A percentile compares a stretch with the other conserved stretches of the same genome.
Conservation (phyloP, 768 basidiomycete genomes). For the Mrakia gelida region DNA sequence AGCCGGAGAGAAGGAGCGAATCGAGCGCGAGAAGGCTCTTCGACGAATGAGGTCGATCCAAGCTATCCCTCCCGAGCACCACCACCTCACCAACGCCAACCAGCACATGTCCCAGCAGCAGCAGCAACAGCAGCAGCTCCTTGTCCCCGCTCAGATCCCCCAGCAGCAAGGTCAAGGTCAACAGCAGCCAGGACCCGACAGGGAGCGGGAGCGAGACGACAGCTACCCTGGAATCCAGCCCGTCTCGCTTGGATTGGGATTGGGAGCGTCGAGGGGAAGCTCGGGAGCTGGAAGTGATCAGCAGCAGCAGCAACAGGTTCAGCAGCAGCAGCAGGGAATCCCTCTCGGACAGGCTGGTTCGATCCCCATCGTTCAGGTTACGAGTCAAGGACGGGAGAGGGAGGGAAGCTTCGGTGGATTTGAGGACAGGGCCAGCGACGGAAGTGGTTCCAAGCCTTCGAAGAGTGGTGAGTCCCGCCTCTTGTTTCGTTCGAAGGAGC, state of each 20-base stretch:
- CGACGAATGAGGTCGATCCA: constrained; percentile 98
- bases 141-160: constrained; percentile 21
- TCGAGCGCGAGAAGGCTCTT: constrained; percentile 96
- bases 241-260: constrained; percentile 24
- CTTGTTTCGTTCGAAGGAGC: neutral
- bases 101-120: constrained; percentile 12
- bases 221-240: constrained; percentile 33
- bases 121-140: neutral
- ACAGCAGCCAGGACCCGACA: constrained; percentile 10
- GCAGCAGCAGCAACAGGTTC: neutral
- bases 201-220: constrained; percentile 17
- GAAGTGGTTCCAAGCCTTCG: constrained; percentile 1
- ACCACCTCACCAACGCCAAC: constrained; percentile 32
- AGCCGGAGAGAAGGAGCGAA: constrained; percentile 97
- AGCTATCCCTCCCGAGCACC: constrained; percentile 26
- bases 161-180: constrained; percentile 23
- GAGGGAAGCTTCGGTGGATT: constrained; percentile 19
- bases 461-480: constrained; percentile 25
- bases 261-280: constrained; percentile 13
- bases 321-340: no score
- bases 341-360: neutral
- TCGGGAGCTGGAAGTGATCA: neutral
- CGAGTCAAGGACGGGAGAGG: constrained; percentile 1
- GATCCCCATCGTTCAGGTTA: constrained; percentile 31
- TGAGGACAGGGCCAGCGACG: constrained; percentile 9